phyloP scores from a whole-genome alignment of 176 grass and related monocot genomes.

The Phyllostachys edulis region DNA sequence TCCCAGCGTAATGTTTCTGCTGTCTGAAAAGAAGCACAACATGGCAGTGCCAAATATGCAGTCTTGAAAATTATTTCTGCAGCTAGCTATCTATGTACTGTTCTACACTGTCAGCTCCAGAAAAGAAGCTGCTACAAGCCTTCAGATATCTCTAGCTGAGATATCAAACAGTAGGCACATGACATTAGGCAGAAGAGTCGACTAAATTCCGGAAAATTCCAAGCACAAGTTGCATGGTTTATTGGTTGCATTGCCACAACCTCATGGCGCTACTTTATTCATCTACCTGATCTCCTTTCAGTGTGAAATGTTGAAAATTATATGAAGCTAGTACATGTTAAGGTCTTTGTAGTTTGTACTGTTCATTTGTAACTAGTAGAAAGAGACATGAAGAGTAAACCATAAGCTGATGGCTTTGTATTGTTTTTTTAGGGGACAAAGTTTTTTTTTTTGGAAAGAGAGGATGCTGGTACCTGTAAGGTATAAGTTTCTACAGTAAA shows the following conservation, averaged over 20 bases:
- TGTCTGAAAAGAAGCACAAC: background rate
- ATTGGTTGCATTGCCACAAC: background rate
- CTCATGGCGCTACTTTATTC: background rate
- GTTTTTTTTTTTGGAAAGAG: background rate
- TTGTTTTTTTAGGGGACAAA: background rate
- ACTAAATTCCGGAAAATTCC: background rate
- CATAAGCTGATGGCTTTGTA: background rate
- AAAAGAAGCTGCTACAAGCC: background rate
- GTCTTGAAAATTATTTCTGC: background rate
- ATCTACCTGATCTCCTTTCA: background rate
- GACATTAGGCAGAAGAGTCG: background rate
- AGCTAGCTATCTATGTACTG: background rate
- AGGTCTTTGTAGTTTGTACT: too few relatives aligned
- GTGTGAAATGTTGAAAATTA: too few relatives aligned
- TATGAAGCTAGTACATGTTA: background rate
- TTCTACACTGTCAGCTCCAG: constrained; percentile 4
- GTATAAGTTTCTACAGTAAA: background rate
- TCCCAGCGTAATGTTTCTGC: background rate
- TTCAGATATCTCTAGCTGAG: constrained; percentile 3
- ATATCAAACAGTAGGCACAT: background rate
- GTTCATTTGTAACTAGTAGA: background rate
- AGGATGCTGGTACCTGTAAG: background rate
- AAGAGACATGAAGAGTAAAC: background rate
- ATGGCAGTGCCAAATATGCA: background rate
- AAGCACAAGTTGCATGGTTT: constrained; percentile 15